A percentile compares a stretch with the other conserved stretches of the same genome.
Evolutionary conservation across 73 alveolate genomes (phyloP).

Genomic region (Uronychia binucleata): DNA sequence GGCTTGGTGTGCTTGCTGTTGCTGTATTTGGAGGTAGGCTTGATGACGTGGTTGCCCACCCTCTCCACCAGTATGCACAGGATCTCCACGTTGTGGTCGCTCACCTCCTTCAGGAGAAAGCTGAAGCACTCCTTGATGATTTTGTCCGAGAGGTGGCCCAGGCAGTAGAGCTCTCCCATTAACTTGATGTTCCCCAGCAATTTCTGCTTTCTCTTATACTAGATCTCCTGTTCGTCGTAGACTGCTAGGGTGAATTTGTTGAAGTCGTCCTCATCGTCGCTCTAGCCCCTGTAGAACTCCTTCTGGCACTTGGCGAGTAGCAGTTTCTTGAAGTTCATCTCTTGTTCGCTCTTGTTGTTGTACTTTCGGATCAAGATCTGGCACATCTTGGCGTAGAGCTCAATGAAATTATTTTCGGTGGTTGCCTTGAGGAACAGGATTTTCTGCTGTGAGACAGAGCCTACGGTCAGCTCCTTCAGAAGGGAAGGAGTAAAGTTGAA

Average conservation of each 20-base stretch:
- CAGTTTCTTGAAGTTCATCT: slow-evolving; percentile 47
- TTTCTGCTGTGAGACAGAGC: background rate
- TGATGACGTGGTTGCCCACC: slow-evolving; percentile 3
- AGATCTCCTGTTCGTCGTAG: slow-evolving; percentile 35
- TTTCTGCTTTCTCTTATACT: slow-evolving; percentile 15
- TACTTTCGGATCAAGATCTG: slow-evolving; percentile 10
- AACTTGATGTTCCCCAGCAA: slow-evolving; percentile 36
- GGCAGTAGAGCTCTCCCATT: slow-evolving; percentile 35
- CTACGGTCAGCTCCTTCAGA: slow-evolving; percentile 25
- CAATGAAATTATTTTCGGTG: slow-evolving; percentile 29
- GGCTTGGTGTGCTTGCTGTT: background rate
- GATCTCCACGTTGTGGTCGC: slow-evolving; percentile 40
- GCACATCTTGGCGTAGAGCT: slow-evolving; percentile 37
- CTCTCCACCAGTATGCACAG: slow-evolving; percentile 31
- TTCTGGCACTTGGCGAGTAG: slow-evolving; percentile 41
- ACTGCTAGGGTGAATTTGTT: slow-evolving; percentile 33
- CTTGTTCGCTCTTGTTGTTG: slow-evolving; percentile 32
- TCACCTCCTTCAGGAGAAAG: slow-evolving; percentile 26
- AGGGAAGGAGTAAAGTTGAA: slow-evolving; percentile 41
- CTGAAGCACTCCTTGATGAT: slow-evolving; percentile 36
- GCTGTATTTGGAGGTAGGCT: background rate
- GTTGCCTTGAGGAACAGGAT: slow-evolving; percentile 43
- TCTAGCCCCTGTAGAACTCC: slow-evolving; percentile 28
- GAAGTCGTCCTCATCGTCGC: slow-evolving; percentile 33
- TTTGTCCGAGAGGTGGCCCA: slow-evolving; percentile 30